Base-by-base conservation (phyloP, 345 rosid genomes). In the Crucihimalaya himalaica region DNA sequence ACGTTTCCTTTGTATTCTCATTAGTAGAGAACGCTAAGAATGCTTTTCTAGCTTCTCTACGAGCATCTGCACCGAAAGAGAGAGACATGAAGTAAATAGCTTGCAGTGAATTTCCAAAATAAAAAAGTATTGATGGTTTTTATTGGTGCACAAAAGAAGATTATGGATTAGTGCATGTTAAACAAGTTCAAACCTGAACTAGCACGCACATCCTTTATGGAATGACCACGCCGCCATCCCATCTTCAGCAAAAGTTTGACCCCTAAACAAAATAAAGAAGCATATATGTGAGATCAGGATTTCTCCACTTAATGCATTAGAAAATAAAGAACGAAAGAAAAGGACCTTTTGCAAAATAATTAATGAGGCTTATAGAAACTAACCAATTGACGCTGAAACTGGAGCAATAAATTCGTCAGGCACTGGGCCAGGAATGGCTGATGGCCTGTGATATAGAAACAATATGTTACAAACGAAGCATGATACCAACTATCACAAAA, bases 21-120 rank as follows among this genome's bases (percentile, higher is more conserved):
- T 87, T 86, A 50, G 87, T 63, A 53, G 96, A 83, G 83, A 92
- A 90, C 74, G 99, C 98, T 68, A 95, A 74, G 52, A 92, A 85
- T 66, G 99, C 98, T 81, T 84, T 92, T 81, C 99, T 92, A 73
- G 98, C 98, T 87, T 95, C 93, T 78, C 97, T 85, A 68, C 92
- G 98, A 78, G 88, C 92, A 86, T 88, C 99, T 90, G 81, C 53
- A 70, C 29, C 45, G 1, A 55, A 43, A 72, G 51, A 61, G 57
- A 59, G 27, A 51, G 7, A n/a, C 18, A 72, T 34, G n/a, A 40
- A 58, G 50, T 50, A 66, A 32, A 56, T 29, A 60, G 37, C 61
- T 15, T 73, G 25, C 35, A 20, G 20, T 65, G 48, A 21, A 60
- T 27, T 51, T 66, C 51, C 25, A 61, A 53, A 48, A 72, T 58